These are phyloP conservation scores for Uronychia binucleata DNA, from an alignment of 73 alveolate species.

Conservation along the genomic window DNA sequence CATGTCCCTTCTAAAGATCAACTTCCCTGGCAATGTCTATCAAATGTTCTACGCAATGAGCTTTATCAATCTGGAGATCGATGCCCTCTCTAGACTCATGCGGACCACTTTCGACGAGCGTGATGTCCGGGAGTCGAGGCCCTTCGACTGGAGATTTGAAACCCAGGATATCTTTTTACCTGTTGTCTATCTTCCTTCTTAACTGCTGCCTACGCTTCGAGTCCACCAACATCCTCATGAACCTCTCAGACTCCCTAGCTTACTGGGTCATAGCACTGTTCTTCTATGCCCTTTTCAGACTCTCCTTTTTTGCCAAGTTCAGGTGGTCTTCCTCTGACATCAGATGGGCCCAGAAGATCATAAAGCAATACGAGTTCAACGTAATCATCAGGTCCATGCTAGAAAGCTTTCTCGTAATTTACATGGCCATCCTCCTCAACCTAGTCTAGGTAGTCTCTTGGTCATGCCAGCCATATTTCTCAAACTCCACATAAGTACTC, in stretches of 20 bases:
- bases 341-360: background rate
- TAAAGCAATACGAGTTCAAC: background rate
- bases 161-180: background rate
- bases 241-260: background rate
- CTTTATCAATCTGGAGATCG: background rate
- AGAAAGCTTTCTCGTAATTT: background rate
- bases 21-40: conserved; percentile 5
- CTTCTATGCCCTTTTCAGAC: background rate
- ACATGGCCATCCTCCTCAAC: background rate
- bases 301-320: background rate
- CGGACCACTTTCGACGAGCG: background rate
- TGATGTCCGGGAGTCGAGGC: background rate
- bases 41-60: background rate
- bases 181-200: background rate
- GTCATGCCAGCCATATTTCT: too few relatives aligned
- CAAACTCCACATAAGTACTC: too few relatives aligned
- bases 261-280: background rate
- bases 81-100: background rate
- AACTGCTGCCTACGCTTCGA: background rate
- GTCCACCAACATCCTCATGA: background rate
- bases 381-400: background rate
- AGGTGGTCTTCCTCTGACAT: background rate
- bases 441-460: too few relatives aligned
- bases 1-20: background rate
- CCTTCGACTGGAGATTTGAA: background rate